Conservation (phyloP, 331 rosid species). For the Erythrophleum ivorense region DNA sequence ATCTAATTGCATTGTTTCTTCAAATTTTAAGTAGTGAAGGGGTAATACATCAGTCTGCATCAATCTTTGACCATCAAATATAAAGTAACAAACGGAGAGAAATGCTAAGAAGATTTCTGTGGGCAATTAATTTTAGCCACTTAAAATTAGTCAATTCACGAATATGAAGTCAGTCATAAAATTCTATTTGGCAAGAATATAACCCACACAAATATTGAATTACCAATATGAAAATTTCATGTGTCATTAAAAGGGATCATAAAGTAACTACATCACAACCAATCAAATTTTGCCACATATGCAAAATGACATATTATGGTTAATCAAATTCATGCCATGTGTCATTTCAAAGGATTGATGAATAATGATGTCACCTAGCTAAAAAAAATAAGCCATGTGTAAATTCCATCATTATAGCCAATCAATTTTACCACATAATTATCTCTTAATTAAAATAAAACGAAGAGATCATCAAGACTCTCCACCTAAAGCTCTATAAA, state of each 20-base stretch:
- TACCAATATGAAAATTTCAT: too few species aligned
- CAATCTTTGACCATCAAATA: background rate
- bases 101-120: background rate
- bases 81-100: background rate
- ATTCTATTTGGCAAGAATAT: background rate
- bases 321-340: background rate
- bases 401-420: background rate
- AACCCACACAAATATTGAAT: background rate
- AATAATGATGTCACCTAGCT: background rate
- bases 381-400: background rate
- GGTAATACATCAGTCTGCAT: background rate
- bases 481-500: too few species aligned
- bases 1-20: background rate
- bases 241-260: background rate
- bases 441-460: background rate
- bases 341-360: background rate
- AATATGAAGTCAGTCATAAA: background rate
- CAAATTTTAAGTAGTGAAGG: background rate
- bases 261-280: background rate
- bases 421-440: background rate
- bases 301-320: background rate
- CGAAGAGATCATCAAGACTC: too few species aligned
- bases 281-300: background rate
- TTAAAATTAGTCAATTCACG: too few species aligned
- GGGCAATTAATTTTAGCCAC: background rate